These are phyloP conservation scores for Tricholoma hemisulphureum DNA, from an alignment of 768 basidiomycete species.

Conservation along the genomic window DNA sequence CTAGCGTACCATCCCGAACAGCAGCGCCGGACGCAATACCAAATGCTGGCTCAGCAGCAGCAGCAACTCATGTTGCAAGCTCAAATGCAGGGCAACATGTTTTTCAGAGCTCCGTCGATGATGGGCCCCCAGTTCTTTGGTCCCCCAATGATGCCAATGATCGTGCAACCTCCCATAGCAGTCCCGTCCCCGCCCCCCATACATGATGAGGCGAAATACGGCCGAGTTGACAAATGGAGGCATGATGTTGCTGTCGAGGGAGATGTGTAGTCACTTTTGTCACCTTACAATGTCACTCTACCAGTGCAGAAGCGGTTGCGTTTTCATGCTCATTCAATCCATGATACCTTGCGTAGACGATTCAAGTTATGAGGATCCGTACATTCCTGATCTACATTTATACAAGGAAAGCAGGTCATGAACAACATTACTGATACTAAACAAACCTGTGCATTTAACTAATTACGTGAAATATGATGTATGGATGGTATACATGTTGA, in stretches of 20 bases:
- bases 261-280: conserved; percentile 24
- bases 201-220: conserved; percentile 65
- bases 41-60: conserved; percentile 50
- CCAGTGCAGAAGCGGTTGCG: no score
- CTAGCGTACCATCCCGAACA: conserved; percentile 77
- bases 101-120: conserved; percentile 66
- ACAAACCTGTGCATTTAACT: not conserved
- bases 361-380: no score
- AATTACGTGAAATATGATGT: not conserved
- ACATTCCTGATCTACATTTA: conserved; percentile 9
- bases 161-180: conserved; percentile 42
- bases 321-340: no score
- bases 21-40: conserved; percentile 70
- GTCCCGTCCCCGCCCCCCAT: conserved; percentile 62
- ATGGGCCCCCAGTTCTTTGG: conserved; percentile 69
- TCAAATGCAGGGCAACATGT: conserved; percentile 73
- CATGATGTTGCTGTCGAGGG: conserved; percentile 74
- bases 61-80: conserved; percentile 75
- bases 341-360: no score
- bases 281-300: no score
- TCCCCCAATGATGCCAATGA: conserved; percentile 52
- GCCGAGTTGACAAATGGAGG: conserved; percentile 78
- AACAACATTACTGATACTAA: conserved; percentile 11
- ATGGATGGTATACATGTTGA: conserved; percentile 3
- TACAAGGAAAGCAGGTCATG: conserved; percentile 11